A percentile compares a stretch with the other conserved stretches of the same genome.
These are phyloP conservation scores for Aristolochia fimbriata DNA, from an alignment of 164 flowering plant genomes.

Conservation along the genomic window DNA sequence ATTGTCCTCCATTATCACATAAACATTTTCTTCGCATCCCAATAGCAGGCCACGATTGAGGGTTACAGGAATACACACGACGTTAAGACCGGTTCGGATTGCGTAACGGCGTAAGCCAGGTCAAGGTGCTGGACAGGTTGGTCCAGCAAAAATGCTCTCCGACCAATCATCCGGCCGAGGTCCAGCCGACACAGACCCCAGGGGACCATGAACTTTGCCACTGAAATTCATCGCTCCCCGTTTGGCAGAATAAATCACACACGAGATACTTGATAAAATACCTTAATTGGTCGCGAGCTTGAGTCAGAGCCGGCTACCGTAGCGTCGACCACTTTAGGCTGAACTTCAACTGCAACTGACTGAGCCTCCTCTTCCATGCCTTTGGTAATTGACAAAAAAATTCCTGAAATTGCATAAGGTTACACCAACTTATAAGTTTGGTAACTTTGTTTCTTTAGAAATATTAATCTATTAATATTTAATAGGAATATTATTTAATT, in stretches of 20 bases:
- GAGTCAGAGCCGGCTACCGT: not conserved
- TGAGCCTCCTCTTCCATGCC: constrained; percentile 9
- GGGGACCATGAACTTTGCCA: no score
- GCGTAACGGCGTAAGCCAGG: not conserved
- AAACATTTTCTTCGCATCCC: no score
- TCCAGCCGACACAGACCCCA: not conserved
- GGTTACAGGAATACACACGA: no score
- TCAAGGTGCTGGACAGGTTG: not conserved
- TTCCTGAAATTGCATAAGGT: not conserved
- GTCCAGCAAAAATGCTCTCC: not conserved
- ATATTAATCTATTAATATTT: no score
- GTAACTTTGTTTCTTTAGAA: no score
- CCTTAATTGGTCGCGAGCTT: not conserved
- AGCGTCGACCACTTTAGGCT: not conserved
- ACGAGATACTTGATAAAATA: not conserved
- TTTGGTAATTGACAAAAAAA: not conserved
- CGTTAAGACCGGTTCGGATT: no score
- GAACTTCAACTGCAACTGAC: constrained; percentile 5
- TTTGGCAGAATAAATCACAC: no score
- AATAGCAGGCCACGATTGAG: no score
- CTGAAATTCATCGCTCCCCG: no score
- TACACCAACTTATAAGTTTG: no score
- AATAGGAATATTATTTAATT: no score
- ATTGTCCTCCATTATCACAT: no score
- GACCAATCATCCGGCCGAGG: not conserved